Base-by-base conservation (phyloP, 441 rosid species). In the Daphne laureola region DNA sequence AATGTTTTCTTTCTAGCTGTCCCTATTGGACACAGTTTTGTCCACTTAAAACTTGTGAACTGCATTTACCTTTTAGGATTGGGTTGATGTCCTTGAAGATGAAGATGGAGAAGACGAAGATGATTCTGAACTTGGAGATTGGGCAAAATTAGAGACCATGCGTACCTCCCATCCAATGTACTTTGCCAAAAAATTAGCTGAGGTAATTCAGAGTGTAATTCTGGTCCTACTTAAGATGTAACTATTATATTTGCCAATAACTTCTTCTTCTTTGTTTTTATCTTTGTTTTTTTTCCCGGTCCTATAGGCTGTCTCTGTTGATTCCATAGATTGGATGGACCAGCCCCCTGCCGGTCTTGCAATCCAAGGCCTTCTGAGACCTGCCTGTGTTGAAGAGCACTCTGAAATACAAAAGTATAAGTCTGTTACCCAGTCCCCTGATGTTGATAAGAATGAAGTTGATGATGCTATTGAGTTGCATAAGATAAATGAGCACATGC, bases 121-220 rank as follows among this genome's bases (percentile, higher is more conserved):
- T 51, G 90, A 81, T 58, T 74, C 78, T 60, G 82, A 69, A 3
- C 76, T 79, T 49, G 88, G 95, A 59, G 96, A 90, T 71, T 90
- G 97, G 97, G 91, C 95, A 56, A 83, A 83, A 46, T 76, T 80
- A 79, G 96, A 90, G 61, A 90, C 96, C 1, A 82, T 90, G 95
- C 82, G 87, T 51, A 74, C 75, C 65, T 85, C 95, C 61, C 99
- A 93, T 77, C 99, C 99, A 51, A 80, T 87, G 86, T 80, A 68
- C 78, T 93, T 90, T 63, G 97, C 97, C 36, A 82, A 79, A 74
- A 90, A 67, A 73, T 71, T 93, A 66, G 62, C 90, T 15, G 79
- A 82, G 97, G 97, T 87, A 67, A 57, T 12, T 43, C 31, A 53
- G 46, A 36, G 49, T 46, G 21, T 5, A 38, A 58, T 13, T 44